These are phyloP conservation scores for Astrephomene gubernaculifera DNA, from an alignment of 139 green algal species.

Conservation along the genomic window DNA sequence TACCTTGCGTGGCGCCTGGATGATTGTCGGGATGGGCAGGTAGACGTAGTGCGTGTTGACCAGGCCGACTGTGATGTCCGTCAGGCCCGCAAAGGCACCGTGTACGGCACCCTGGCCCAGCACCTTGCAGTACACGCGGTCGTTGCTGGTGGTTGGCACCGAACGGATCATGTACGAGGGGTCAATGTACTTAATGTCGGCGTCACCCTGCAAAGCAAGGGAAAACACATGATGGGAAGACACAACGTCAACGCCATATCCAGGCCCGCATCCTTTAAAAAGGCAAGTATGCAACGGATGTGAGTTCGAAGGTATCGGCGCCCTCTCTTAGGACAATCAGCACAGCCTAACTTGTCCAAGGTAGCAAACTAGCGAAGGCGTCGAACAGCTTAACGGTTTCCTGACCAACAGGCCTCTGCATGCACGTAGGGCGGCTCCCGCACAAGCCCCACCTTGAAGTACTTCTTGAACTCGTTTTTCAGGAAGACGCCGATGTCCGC, in stretches of 20 bases:
- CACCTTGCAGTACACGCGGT: conserved; percentile 96
- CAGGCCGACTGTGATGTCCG: conserved; percentile 91
- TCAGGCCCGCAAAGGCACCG: conserved; percentile 95
- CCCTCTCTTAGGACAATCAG: no score
- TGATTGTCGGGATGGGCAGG: conserved; percentile 91
- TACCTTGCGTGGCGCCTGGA: conserved; percentile 71
- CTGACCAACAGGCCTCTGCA: no score
- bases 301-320: no score
- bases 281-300: not conserved
- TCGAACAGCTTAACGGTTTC: no score
- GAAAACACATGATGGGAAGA: not conserved
- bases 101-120: conserved; percentile 96
- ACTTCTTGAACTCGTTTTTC: conserved; percentile 80
- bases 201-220: conserved; percentile 59
- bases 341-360: no score
- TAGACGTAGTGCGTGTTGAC: conserved; percentile 95
- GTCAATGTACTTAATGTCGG: conserved; percentile 97
- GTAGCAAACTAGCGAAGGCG: no score
- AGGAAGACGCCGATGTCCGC: conserved; percentile 91
- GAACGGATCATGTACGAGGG: conserved; percentile 97
- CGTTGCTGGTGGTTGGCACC: conserved; percentile 88
- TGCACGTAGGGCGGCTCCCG: not conserved
- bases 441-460: conserved; percentile 67
- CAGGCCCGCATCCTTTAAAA: not conserved
- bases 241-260: not conserved